phyloP scores from a whole-genome alignment of 176 grass and related monocot genomes.

The Metroxylon sagu region DNA sequence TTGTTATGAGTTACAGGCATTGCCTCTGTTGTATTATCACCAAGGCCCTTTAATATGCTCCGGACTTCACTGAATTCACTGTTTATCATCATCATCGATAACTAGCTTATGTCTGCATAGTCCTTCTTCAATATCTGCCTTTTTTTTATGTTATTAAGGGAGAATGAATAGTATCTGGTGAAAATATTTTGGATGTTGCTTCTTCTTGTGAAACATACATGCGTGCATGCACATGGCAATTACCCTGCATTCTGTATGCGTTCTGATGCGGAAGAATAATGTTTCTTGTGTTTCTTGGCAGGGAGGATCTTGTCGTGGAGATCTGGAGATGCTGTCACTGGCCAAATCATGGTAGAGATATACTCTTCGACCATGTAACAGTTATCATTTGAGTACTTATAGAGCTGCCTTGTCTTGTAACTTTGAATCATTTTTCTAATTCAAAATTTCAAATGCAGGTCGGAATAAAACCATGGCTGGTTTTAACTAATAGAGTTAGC shows the following conservation, averaged over 20 bases:
- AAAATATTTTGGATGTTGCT: too few species aligned
- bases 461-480: conserved; percentile 84
- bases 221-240: background rate
- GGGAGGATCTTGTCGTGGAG: conserved; percentile 64
- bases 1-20: too few species aligned
- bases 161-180: too few species aligned
- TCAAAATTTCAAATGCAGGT: conserved; percentile 35
- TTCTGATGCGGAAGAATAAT: background rate
- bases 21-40: too few species aligned
- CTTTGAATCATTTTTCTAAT: background rate
- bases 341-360: conserved; percentile 37
- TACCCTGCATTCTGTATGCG: background rate
- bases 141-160: too few species aligned
- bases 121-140: too few species aligned
- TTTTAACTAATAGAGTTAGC: conserved; percentile 61
- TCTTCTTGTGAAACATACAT: too few species aligned
- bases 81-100: too few species aligned
- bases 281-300: conserved; percentile 18
- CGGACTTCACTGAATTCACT: too few species aligned
- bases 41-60: too few species aligned
- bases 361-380: background rate
- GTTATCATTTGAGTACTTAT: conserved; percentile 1
- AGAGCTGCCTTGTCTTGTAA: background rate
- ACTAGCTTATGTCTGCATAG: too few species aligned
- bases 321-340: conserved; percentile 52